These are phyloP conservation scores for Globisporangium rhizosaccharum DNA, from an alignment of 352 stramenopile genomes.

Conservation along the genomic window DNA sequence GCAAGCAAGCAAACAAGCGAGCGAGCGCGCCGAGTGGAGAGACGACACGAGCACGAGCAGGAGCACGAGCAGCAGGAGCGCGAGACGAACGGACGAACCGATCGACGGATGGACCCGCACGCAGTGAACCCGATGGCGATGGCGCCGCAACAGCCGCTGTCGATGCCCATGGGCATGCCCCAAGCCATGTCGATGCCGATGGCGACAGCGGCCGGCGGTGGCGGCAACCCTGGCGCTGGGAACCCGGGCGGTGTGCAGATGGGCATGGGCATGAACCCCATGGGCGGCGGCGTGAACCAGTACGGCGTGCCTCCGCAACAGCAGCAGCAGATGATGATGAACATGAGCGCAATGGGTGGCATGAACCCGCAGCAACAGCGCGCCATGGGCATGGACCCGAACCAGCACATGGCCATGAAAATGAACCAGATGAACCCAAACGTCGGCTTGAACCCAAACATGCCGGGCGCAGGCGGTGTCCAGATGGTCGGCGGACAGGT, in stretches of 20 bases:
- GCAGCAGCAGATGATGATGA: slow-evolving; percentile 62
- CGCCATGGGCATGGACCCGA: slow-evolving; percentile 28
- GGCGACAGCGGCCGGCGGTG: slow-evolving; percentile 11
- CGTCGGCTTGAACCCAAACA: slow-evolving; percentile 16
- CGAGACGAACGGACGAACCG: background rate
- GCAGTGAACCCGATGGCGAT: slow-evolving; percentile 62
- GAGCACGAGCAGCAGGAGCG: background rate
- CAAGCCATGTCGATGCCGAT: slow-evolving; percentile 58
- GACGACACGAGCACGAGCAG: background rate
- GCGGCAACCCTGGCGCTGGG: slow-evolving; percentile 11
- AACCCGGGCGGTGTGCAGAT: slow-evolving; percentile 35
- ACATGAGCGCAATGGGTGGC: slow-evolving; percentile 49
- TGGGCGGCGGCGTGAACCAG: slow-evolving; percentile 24
- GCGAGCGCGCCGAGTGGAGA: background rate
- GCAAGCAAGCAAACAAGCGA: background rate
- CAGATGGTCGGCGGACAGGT: slow-evolving; percentile 16
- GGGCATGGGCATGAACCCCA: slow-evolving; percentile 50
- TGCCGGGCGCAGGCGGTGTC: slow-evolving; percentile 10
- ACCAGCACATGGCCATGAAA: slow-evolving; percentile 35
- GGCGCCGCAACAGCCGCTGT: slow-evolving; percentile 46
- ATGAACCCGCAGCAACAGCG: slow-evolving; percentile 21
- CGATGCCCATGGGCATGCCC: slow-evolving; percentile 52
- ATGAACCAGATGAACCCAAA: slow-evolving; percentile 45
- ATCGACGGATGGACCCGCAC: slow-evolving; percentile 46
- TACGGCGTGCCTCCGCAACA: slow-evolving; percentile 38